Evolutionary conservation across 2,329 filamentous ascomycete genomes (phyloP).

Genomic region (Talaromyces sp.): DNA sequence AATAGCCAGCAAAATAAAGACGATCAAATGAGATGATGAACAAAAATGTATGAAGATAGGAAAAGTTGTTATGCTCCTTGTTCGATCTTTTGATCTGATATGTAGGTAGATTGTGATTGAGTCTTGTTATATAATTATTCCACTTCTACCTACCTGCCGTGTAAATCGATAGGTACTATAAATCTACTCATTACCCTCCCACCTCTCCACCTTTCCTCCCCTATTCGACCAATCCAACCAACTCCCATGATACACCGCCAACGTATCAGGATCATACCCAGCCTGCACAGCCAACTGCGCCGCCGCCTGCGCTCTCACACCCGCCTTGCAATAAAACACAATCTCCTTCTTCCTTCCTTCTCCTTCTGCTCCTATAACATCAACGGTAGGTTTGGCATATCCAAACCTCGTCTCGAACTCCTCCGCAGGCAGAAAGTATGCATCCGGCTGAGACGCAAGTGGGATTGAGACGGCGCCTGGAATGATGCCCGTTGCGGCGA

Average conservation of each 20-base stretch:
- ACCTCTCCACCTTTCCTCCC: slow-evolving; percentile 61
- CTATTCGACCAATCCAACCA: slow-evolving; percentile 74
- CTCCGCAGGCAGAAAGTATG: slow-evolving; percentile 68
- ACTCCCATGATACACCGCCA: slow-evolving; percentile 51
- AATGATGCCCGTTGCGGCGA: slow-evolving; percentile 56
- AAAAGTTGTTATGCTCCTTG: slow-evolving; percentile 1
- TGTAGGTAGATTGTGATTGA: slow-evolving; percentile 12
- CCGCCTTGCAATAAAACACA: slow-evolving; percentile 91
- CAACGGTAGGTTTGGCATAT: slow-evolving; percentile 60
- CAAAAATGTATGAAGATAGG: background rate
- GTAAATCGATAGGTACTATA: background rate
- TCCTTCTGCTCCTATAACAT: slow-evolving; percentile 8
- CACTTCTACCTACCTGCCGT: background rate
- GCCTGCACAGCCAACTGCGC: slow-evolving; percentile 71
- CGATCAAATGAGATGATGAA: background rate
- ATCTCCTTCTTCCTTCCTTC: slow-evolving; percentile 40
- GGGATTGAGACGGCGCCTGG: slow-evolving; percentile 81
- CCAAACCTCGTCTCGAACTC: slow-evolving; percentile 84
- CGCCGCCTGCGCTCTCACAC: slow-evolving; percentile 74
- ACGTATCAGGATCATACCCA: slow-evolving; percentile 66
- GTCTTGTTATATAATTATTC: background rate
- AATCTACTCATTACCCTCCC: slow-evolving; percentile 29
- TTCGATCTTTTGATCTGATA: slow-evolving; percentile 5
- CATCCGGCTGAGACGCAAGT: slow-evolving; percentile 70
- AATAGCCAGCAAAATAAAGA: slow-evolving; percentile 19